These are phyloP conservation scores for Botrytis hyacinthi DNA, from an alignment of 2,329 filamentous ascomycete species.

Conservation along the genomic window DNA sequence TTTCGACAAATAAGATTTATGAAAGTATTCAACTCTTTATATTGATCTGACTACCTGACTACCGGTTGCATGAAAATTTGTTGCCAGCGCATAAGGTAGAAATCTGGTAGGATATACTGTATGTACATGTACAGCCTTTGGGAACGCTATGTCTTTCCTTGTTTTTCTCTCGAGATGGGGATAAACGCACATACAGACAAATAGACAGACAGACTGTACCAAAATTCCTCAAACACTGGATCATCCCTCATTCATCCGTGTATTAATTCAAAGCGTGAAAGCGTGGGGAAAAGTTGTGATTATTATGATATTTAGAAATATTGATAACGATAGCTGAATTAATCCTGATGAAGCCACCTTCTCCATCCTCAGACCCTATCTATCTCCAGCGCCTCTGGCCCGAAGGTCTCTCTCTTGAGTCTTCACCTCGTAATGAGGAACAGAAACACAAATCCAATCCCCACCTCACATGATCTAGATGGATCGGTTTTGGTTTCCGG, in stretches of 20 bases:
- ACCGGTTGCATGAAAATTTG: slow-evolving; percentile 12
- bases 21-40: slow-evolving; percentile 7
- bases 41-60: slow-evolving; percentile 5
- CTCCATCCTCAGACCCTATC: not conserved
- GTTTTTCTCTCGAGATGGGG: not conserved
- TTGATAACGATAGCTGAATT: not conserved
- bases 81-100: slow-evolving; percentile 20
- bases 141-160: not conserved
- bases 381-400: not conserved
- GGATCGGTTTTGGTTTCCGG: slow-evolving; percentile 8
- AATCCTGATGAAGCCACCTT: not conserved
- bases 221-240: not conserved
- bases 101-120: not conserved
- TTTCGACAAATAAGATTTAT: slow-evolving; percentile 11
- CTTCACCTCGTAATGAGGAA: not conserved
- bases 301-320: not conserved
- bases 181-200: not conserved
- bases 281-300: not conserved
- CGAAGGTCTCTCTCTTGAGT: not conserved
- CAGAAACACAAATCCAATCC: not conserved
- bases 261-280: not conserved
- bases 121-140: slow-evolving; percentile 4
- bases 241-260: not conserved
- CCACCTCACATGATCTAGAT: slow-evolving; percentile 6
- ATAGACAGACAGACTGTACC: not conserved